Conservation (phyloP, 495 filamentous ascomycete genomes). For the Podospora pseudoanserina region DNA sequence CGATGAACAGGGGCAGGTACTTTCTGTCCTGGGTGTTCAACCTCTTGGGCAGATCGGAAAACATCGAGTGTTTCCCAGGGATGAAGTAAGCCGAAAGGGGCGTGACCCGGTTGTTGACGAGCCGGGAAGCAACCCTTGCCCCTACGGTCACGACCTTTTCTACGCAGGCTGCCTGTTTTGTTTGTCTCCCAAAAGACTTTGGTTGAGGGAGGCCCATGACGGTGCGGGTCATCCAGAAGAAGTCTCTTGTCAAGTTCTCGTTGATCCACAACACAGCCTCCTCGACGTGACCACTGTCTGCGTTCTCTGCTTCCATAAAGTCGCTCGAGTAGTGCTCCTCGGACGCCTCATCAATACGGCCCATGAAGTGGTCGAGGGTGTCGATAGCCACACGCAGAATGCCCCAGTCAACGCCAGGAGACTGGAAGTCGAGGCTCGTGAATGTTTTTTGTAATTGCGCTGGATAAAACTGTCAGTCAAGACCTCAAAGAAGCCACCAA, state of each 20-base stretch:
- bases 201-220: conserved; percentile 25
- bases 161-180: conserved; percentile 32
- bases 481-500: not conserved
- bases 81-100: conserved; percentile 39
- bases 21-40: conserved; percentile 27
- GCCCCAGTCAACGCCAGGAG: conserved; percentile 41
- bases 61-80: conserved; percentile 38
- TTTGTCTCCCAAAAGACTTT: conserved; percentile 18
- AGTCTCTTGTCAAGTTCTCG: conserved; percentile 35
- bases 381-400: conserved; percentile 38
- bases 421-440: conserved; percentile 38
- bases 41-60: conserved; percentile 33
- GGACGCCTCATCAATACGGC: conserved; percentile 36
- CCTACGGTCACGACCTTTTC: conserved; percentile 39
- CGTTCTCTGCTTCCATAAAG: conserved; percentile 12
- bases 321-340: conserved; percentile 35
- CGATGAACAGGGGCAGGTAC: conserved; percentile 41
- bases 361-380: conserved; percentile 38
- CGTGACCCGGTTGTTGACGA: conserved; percentile 39
- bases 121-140: conserved; percentile 38
- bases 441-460: conserved; percentile 46
- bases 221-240: conserved; percentile 42
- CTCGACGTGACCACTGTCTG: conserved; percentile 36
- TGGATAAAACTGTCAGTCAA: conserved; percentile 6
- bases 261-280: conserved; percentile 45